These are phyloP conservation scores for Rhynchosporium agropyri DNA, from an alignment of 2,329 filamentous ascomycete genomes.

Conservation along the genomic window DNA sequence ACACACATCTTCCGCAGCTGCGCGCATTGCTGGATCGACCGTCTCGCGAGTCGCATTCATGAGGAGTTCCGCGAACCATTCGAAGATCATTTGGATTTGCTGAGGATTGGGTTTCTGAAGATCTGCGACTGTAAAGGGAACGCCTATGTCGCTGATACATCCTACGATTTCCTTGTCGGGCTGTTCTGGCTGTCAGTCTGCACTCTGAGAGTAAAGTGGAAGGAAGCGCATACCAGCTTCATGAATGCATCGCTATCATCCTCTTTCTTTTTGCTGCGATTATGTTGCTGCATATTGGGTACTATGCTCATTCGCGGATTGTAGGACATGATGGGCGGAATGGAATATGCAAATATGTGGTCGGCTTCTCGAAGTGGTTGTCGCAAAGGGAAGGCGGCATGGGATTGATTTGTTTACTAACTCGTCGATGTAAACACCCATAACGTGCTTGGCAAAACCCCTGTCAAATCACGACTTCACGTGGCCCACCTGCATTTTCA, in stretches of 20 bases:
- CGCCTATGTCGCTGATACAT: slow-evolving; percentile 96
- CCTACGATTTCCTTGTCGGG: slow-evolving; percentile 83
- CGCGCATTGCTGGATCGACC: slow-evolving; percentile 92
- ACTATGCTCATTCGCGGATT: slow-evolving; percentile 56
- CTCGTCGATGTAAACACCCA: slow-evolving; percentile 21
- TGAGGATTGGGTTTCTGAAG: slow-evolving; percentile 91
- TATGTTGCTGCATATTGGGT: slow-evolving; percentile 50
- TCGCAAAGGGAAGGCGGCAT: slow-evolving; percentile 16
- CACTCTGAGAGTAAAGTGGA: slow-evolving; percentile 6
- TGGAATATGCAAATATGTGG: background rate
- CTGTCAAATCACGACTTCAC: background rate
- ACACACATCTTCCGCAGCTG: slow-evolving; percentile 84
- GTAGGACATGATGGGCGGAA: slow-evolving; percentile 48
- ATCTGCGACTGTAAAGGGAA: slow-evolving; percentile 83
- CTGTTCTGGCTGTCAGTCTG: slow-evolving; percentile 31
- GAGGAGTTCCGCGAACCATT: slow-evolving; percentile 93
- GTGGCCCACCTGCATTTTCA: background rate
- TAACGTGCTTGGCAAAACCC: slow-evolving; percentile 11
- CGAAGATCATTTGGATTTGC: slow-evolving; percentile 95
- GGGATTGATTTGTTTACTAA: slow-evolving; percentile 17
- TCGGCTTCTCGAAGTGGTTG: slow-evolving; percentile 4
- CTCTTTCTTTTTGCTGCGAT: slow-evolving; percentile 55
- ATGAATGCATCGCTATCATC: slow-evolving; percentile 60
- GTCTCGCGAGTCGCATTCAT: slow-evolving; percentile 93
- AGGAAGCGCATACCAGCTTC: slow-evolving; percentile 50